Evolutionary conservation across 371 early-diverging fungal genomes (phyloP).

Genomic region (Conidiobolus incongruus): DNA sequence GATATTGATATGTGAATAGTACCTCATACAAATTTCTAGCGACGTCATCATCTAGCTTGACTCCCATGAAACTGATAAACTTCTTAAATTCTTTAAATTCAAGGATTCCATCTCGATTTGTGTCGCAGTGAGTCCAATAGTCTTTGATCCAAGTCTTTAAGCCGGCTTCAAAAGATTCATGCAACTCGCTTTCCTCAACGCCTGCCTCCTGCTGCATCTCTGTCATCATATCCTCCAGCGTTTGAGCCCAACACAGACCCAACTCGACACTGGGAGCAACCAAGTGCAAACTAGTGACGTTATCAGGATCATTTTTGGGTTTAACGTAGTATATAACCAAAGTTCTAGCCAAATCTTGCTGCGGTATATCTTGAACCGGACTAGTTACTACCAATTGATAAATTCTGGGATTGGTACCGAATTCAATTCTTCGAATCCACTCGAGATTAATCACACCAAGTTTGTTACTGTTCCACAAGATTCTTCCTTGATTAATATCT

Average conservation of each 20-base stretch:
- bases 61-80: slow-evolving; percentile 1
- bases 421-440: background rate
- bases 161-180: background rate
- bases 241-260: background rate
- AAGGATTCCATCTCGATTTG: slow-evolving; percentile 1
- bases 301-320: too few species aligned
- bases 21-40: too few species aligned
- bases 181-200: background rate
- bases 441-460: slow-evolving; percentile 3
- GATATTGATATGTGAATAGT: too few species aligned
- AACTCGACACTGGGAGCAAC: background rate
- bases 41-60: too few species aligned
- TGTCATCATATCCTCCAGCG: background rate
- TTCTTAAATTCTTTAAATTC: slow-evolving; percentile 3
- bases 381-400: background rate
- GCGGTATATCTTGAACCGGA: too few species aligned
- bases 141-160: slow-evolving; percentile 1
- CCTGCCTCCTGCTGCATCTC: background rate
- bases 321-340: background rate
- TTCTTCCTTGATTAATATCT: background rate
- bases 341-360: background rate
- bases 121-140: background rate
- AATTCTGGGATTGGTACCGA: background rate
- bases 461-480: background rate
- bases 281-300: background rate